These are phyloP conservation scores for Canavalia gladiata DNA, from an alignment of 306 rosid species.

Conservation along the genomic window DNA sequence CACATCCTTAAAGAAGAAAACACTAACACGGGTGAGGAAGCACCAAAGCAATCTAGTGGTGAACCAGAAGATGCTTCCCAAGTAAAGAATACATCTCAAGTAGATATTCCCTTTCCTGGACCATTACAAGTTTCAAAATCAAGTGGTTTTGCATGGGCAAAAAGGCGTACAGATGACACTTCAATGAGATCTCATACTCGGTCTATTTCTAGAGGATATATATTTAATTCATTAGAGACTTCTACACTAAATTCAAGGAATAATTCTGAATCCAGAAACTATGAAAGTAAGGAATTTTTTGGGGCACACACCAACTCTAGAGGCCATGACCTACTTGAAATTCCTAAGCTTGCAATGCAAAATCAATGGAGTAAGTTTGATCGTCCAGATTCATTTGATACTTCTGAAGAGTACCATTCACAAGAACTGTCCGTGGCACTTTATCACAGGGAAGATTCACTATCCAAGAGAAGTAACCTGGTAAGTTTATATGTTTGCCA, in stretches of 20 bases:
- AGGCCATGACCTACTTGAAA: conserved; percentile 70
- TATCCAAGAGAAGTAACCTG: conserved; percentile 76
- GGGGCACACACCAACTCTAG: conserved; percentile 61
- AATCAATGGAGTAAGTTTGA: conserved; percentile 94
- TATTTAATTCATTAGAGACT: conserved; percentile 67
- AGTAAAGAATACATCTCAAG: conserved; percentile 81
- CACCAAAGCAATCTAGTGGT: conserved; percentile 60
- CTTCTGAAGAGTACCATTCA: conserved; percentile 91
- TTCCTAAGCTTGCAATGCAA: conserved; percentile 73
- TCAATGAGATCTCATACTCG: conserved; percentile 72
- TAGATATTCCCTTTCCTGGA: conserved; percentile 88
- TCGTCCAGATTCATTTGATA: conserved; percentile 91
- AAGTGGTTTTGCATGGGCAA: conserved; percentile 99
- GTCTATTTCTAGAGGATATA: conserved; percentile 84
- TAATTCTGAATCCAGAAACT: conserved; percentile 61
- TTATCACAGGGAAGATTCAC: conserved; percentile 75
- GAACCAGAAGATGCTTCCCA: conserved; percentile 76
- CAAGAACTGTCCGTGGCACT: conserved; percentile 81
- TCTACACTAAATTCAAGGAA: conserved; percentile 61
- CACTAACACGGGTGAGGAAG: conserved; percentile 48
- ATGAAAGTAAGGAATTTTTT: conserved; percentile 65
- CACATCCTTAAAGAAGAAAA: conserved; percentile 62
- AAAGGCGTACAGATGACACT: conserved; percentile 80
- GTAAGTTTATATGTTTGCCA: conserved; percentile 61
- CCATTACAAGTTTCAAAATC: conserved; percentile 94